phyloP scores from a whole-genome alignment of 257 asterid species.

The Plectranthus barbatus region DNA sequence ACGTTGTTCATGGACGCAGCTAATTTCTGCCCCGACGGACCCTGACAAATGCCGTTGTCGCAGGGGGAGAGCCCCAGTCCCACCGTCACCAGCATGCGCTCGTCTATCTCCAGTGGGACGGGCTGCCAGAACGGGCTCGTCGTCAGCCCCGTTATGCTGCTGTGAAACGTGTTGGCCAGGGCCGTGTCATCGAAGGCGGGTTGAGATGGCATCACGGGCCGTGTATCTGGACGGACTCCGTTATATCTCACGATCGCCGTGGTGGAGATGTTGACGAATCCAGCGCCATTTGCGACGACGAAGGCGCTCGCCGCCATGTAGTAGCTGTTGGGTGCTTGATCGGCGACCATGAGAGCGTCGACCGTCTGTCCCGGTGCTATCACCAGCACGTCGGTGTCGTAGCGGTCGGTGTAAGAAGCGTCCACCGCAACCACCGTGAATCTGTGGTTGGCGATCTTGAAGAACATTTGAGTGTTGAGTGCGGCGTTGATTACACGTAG shows the following conservation, averaged over 20 bases:
- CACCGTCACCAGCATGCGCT: slow-evolving; percentile 43
- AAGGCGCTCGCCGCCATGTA: slow-evolving; percentile 63
- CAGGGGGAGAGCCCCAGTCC: slow-evolving; percentile 44
- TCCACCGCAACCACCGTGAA: slow-evolving; percentile 52
- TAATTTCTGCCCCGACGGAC: slow-evolving; percentile 27
- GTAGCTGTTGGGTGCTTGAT: slow-evolving; percentile 39
- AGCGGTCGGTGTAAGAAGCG: slow-evolving; percentile 56
- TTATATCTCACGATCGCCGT: slow-evolving; percentile 41
- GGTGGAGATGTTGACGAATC: slow-evolving; percentile 34
- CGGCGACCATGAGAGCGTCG: slow-evolving; percentile 48
- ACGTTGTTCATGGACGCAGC: slow-evolving; percentile 45
- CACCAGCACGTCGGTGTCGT: slow-evolving; percentile 46
- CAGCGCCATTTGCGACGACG: slow-evolving; percentile 12
- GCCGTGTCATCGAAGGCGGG: slow-evolving; percentile 52
- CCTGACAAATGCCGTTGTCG: slow-evolving; percentile 29
- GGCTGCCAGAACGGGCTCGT: slow-evolving; percentile 42
- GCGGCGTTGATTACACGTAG: slow-evolving; percentile 72
- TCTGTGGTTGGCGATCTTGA: slow-evolving; percentile 55
- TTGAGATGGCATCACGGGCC: slow-evolving; percentile 42
- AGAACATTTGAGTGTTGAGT: slow-evolving; percentile 44
- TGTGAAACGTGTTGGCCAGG: slow-evolving; percentile 41
- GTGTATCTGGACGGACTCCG: slow-evolving; percentile 6
- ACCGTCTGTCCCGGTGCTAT: slow-evolving; percentile 59
- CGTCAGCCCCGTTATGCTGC: slow-evolving; percentile 41
- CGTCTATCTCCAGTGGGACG: slow-evolving; percentile 37